Base-by-base conservation (phyloP, 352 stramenopile species). In the Globisporangium irregulare region DNA sequence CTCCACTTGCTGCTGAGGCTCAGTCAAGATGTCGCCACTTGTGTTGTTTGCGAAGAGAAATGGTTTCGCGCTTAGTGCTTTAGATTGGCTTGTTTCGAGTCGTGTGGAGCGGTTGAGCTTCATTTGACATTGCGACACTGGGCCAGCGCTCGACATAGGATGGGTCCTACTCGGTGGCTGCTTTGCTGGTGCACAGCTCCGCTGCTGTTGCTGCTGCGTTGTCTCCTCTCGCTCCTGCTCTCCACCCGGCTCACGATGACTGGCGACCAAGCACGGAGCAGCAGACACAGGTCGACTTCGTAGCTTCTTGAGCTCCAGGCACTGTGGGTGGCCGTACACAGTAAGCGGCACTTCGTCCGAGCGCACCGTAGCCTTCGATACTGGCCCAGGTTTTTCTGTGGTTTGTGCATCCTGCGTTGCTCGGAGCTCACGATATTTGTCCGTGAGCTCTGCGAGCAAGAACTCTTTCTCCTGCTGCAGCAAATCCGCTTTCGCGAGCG, bases 381-480 rank as follows among this genome's bases (percentile, higher is more conserved):
- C 41, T 50, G 18, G n/a, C 24, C 73, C 54, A 27, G 48, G 10
- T 58, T 36, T 41, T 27, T 70, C 58, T 20, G 60, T 68, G 9
- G 34, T 15, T 29, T 71, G 34, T 15, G 71, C 67, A 22, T 68
- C 57, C 41, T 78, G 62, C 10, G 63, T 62, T 4, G 56, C 53
- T 15, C 72, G 70, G 1, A 91, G 59, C 9, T 79, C 65, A 5
- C 76, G 80, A 62, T 82, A 86, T 8, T 80, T 77, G 2, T 74
- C 71, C 0, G 75, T 89, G 20, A 91, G 70, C 34, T 87, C 80
- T 2, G 70, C 72, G 18, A 91, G 64, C 46, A 91, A 41, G 8
- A 80, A 73, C n/a, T 88, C 78, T 9, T 89, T 90, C 64, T 91
- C 83, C 2, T 82, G 73, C 20, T 84, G 67, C 29, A 77, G 63